Evolutionary conservation across 2,329 filamentous ascomycete genomes (phyloP).

Genomic region (Neonectria coccinea): DNA sequence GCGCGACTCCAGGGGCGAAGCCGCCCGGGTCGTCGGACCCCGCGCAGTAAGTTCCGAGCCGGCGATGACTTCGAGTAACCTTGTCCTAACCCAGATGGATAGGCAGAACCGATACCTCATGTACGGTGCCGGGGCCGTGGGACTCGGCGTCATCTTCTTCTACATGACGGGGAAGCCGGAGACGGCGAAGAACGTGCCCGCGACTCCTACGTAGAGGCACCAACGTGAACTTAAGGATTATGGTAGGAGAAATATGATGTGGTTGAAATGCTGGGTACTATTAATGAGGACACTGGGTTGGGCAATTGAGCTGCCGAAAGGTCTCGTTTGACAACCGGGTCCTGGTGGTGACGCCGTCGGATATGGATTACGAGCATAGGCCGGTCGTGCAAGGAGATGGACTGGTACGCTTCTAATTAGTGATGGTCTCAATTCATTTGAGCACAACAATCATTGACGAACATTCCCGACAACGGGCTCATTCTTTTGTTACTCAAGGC

Average conservation of each 20-base stretch:
- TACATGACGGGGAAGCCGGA: constrained; percentile 26
- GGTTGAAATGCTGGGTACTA: not conserved
- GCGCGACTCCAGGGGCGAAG: not conserved
- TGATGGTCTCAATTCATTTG: not conserved
- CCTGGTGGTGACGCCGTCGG: too few species aligned
- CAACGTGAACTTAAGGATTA: not conserved
- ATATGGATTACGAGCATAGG: too few species aligned
- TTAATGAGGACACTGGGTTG: not conserved
- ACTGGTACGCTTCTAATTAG: too few species aligned
- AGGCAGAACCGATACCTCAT: constrained; percentile 27
- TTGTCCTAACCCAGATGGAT: not conserved
- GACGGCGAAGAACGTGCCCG: constrained; percentile 24
- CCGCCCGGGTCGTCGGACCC: constrained; percentile 7
- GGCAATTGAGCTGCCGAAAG: not conserved
- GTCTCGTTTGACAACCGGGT: not conserved
- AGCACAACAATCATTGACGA: not conserved
- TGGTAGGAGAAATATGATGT: not conserved
- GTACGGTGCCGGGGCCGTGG: constrained; percentile 33
- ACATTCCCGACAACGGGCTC: not conserved
- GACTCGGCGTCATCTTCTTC: constrained; percentile 34
- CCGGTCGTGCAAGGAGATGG: too few species aligned
- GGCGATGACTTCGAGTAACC: constrained; percentile 1
- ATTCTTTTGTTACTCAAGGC: not conserved
- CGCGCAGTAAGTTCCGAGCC: constrained; percentile 22
- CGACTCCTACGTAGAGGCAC: constrained; percentile 10